Evolutionary conservation across 108 stramenopile species (phyloP), one percentile per base, ranked within the genome.

Genomic region (Nitzschia inconspicua): DNA sequence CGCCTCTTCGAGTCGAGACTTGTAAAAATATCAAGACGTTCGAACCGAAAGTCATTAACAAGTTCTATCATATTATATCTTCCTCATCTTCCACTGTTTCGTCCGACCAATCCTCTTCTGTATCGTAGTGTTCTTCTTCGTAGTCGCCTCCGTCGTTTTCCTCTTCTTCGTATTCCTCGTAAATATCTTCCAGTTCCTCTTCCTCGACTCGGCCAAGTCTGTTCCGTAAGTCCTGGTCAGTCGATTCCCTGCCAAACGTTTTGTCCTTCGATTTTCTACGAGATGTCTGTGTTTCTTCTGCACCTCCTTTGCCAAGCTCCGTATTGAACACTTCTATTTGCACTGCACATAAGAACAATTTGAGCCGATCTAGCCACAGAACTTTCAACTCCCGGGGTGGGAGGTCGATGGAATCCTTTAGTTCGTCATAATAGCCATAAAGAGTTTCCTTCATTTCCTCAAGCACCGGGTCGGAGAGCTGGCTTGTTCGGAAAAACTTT

Each of bases 121-220:
- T 61, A 18, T 35, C 34, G 27, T 30, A 34, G n/a, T n/a, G n/a
- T n/a, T 57, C 43, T 40, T 44, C 44, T 26, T 36, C 66, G 7
- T n/a, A 10, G 14, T 14, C 54, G 49, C 41, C 16, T 26, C 20
- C 27, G 14, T 36, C 67, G 23, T 69, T 36, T 49, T 35, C 63
- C 23, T 72, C 56, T 32, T 72, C 55, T 31, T 77, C 76, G 47
- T 84, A 73, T 48, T 80, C 73, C 14, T 64, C 62, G 31, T 47
- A 46, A n/a, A 48, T 52, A 1, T 70, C 64, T 54, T 59, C 63
- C 7, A 53, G 32, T 29, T 52, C 53, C 10, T 68, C 56, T 14
- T 39, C 34, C 5, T 57, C 53, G 13, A 20, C 44, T 3, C 56
- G 57, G 16, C 60, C 39, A n/a, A n/a, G n/a, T n/a, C n/a, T n/a